These are phyloP conservation scores for Trypanosoma lewisi DNA, from an alignment of 208 protist species.

Conservation along the genomic window DNA sequence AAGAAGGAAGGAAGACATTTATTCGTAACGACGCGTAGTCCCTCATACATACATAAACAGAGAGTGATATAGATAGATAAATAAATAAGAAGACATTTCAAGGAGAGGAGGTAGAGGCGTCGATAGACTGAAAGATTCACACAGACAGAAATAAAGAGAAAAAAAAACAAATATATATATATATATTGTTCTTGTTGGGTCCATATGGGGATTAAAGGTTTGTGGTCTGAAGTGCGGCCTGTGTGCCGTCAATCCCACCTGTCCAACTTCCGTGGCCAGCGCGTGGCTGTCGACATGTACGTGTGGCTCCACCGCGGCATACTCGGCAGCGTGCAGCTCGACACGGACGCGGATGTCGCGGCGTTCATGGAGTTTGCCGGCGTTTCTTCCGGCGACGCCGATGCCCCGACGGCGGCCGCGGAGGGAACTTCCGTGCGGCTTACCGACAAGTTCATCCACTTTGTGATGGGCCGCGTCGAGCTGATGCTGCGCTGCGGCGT, in stretches of 20 bases:
- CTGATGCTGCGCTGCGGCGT: slow-evolving; percentile 58
- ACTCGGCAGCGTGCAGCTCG: slow-evolving; percentile 39
- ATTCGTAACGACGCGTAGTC: too few species aligned
- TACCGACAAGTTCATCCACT: slow-evolving; percentile 24
- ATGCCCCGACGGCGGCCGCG: too few species aligned
- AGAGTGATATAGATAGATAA: too few species aligned
- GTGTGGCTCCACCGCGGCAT: slow-evolving; percentile 83
- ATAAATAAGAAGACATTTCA: too few species aligned
- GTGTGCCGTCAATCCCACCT: slow-evolving; percentile 75
- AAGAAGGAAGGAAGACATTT: not conserved
- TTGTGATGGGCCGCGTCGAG: slow-evolving; percentile 30
- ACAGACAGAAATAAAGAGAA: too few species aligned
- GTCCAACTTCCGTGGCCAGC: slow-evolving; percentile 68
- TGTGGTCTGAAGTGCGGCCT: slow-evolving; percentile 73
- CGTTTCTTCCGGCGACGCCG: not conserved
- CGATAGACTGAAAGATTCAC: too few species aligned
- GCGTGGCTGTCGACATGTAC: slow-evolving; percentile 88
- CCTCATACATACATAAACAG: too few species aligned
- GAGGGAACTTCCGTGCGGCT: slow-evolving; percentile 9
- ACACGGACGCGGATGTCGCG: slow-evolving; percentile 21
- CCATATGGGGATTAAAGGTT: slow-evolving; percentile 88
- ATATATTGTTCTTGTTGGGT: too few species aligned
- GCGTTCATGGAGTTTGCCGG: slow-evolving; percentile 3
- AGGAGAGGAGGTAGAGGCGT: too few species aligned
- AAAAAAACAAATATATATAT: too few species aligned